Conservation (phyloP, 805 yeast genomes). For the Lipomyces kockii region DNA sequence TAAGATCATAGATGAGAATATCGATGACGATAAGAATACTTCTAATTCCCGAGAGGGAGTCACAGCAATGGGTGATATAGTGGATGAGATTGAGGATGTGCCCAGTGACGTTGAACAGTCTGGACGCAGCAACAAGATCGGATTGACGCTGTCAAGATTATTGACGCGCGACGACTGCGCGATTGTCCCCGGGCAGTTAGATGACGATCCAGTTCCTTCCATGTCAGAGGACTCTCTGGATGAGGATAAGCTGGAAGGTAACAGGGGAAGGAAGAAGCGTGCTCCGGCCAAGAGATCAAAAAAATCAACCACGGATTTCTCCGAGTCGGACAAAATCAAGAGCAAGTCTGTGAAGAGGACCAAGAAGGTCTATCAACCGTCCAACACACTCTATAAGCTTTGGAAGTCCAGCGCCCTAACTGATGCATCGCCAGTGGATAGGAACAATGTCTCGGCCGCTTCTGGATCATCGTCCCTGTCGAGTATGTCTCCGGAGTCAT, state of each 20-base stretch:
- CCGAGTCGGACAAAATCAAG: neutral
- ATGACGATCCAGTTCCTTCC: slow-evolving; percentile 2
- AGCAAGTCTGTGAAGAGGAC: neutral
- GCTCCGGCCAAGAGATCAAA: neutral
- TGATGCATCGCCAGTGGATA: neutral
- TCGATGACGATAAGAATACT: neutral
- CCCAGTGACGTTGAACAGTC: neutral
- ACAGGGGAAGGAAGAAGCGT: neutral
- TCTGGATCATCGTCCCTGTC: neutral
- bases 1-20: neutral
- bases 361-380: neutral
- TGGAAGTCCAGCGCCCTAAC: slow-evolving; percentile 2
- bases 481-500: neutral
- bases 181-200: neutral
- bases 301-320: neutral
- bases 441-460: neutral
- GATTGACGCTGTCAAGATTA: neutral
- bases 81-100: slow-evolving; percentile 5
- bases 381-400: slow-evolving; percentile 11
- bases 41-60: neutral
- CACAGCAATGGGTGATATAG: neutral
- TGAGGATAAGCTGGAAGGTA: neutral
- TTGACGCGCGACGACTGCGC: neutral
- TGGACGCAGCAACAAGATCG: neutral
- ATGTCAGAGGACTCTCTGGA: neutral